phyloP scores from a whole-genome alignment of 371 early-diverging fungal species.

The Choanephora cucurbitarum region DNA sequence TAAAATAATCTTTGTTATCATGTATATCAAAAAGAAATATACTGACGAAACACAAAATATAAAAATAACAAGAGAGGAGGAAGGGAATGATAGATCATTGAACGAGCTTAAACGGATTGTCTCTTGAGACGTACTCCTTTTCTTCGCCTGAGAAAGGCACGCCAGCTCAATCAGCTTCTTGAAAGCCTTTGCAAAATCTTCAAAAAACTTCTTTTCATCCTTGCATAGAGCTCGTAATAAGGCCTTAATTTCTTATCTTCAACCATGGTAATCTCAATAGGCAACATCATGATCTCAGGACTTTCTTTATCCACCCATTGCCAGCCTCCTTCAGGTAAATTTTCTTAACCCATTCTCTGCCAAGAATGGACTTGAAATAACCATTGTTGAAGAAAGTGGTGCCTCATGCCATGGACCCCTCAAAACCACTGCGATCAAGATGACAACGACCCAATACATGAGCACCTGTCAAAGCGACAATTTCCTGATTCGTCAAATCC shows the following conservation, averaged over 20 bases:
- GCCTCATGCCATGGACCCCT: conserved; percentile 89
- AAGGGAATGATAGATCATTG: neutral
- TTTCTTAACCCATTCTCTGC: conserved; percentile 67
- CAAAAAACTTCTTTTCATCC: conserved; percentile 70
- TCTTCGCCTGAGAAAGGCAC: conserved; percentile 37
- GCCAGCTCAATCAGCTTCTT: conserved; percentile 80
- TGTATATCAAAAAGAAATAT: too few relatives aligned
- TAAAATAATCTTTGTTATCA: too few relatives aligned
- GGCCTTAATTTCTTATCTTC: conserved; percentile 62
- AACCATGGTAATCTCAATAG: conserved; percentile 77
- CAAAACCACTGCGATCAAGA: conserved; percentile 76
- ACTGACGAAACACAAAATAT: neutral
- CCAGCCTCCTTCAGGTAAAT: conserved; percentile 64
- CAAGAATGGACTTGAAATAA: conserved; percentile 69
- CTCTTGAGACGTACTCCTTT: conserved; percentile 11
- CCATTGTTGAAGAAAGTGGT: conserved; percentile 85
- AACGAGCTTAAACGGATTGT: neutral
- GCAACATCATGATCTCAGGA: conserved; percentile 82
- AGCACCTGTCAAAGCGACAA: conserved; percentile 82
- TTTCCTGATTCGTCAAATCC: conserved; percentile 77
- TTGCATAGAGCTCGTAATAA: conserved; percentile 77
- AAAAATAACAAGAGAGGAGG: neutral
- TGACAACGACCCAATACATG: conserved; percentile 90
- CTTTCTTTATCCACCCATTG: conserved; percentile 73
- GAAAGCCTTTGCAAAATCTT: conserved; percentile 81